Conservation (phyloP, 148 eudicot genomes). For the Diospyros kaki region DNA sequence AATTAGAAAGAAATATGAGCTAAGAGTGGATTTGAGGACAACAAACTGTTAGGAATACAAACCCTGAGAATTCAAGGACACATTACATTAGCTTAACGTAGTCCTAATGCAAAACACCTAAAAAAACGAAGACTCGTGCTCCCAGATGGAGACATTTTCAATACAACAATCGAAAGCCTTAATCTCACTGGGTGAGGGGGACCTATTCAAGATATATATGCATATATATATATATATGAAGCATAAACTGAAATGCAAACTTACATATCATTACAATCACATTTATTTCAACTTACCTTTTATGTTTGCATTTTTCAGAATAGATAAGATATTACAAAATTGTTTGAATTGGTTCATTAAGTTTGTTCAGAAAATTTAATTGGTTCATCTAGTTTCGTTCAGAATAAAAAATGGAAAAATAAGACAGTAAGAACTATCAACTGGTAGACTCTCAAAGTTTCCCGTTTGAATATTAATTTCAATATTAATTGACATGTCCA, state of each 20-base stretch:
- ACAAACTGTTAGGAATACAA: background rate
- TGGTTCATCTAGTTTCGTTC: background rate
- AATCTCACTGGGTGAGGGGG: too few species aligned
- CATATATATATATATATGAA: too few species aligned
- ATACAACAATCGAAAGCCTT: background rate
- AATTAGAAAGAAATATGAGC: conserved; percentile 14
- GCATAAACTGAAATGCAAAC: background rate
- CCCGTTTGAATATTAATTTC: background rate
- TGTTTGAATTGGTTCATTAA: conserved; percentile 2
- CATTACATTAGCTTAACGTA: background rate
- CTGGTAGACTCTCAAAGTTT: too few species aligned
- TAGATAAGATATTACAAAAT: background rate
- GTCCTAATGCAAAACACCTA: background rate
- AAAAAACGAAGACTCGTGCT: background rate
- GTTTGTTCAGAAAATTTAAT: background rate
- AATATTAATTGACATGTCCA: background rate
- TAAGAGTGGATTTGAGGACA: background rate
- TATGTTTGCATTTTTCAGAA: background rate
- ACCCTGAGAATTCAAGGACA: background rate
- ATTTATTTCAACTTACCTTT: background rate
- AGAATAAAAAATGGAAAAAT: background rate
- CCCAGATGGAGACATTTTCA: background rate
- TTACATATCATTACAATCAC: background rate
- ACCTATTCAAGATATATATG: too few species aligned
- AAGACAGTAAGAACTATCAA: background rate